Evolutionary conservation across 257 asterid species (phyloP).

Genomic region (Sherardia arvensis): DNA sequence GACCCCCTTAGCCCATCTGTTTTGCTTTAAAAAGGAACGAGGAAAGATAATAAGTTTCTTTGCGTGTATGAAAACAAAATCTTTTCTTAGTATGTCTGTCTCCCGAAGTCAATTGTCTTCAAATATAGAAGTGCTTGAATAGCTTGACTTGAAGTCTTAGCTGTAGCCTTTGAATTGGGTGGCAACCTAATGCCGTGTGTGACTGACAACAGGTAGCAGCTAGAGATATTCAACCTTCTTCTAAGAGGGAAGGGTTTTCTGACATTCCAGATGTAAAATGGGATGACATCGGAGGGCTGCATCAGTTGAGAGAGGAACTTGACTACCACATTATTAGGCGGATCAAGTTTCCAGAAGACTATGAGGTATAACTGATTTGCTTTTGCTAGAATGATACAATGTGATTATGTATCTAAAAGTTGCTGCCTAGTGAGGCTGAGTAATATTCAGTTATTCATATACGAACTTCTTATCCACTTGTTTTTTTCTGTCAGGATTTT

Average conservation of each 20-base stretch:
- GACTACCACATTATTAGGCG: conserved; percentile 44
- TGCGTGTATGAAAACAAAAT: neutral
- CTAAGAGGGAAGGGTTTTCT: conserved; percentile 86
- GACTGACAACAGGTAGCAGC: conserved; percentile 62
- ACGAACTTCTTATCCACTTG: neutral
- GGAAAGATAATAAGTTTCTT: neutral
- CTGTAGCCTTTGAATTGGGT: neutral
- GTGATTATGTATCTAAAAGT: neutral
- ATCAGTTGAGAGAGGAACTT: conserved; percentile 44
- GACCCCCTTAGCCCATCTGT: no score
- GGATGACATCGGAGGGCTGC: conserved; percentile 92
- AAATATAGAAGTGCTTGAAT: neutral
- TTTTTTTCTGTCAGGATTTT: conserved; percentile 38
- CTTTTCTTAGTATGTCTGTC: neutral
- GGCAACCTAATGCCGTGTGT: neutral
- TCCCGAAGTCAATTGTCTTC: neutral
- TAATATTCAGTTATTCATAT: no score
- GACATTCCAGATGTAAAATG: conserved; percentile 70
- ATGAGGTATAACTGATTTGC: conserved; percentile 39
- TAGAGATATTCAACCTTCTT: conserved; percentile 69
- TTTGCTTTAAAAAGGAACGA: neutral
- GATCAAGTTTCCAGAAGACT: conserved; percentile 61
- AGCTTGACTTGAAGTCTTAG: neutral
- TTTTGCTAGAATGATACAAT: neutral
- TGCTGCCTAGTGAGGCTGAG: neutral